Conservation (phyloP, 2,329 filamentous ascomycete species). For the Colletotrichum sp. region DNA sequence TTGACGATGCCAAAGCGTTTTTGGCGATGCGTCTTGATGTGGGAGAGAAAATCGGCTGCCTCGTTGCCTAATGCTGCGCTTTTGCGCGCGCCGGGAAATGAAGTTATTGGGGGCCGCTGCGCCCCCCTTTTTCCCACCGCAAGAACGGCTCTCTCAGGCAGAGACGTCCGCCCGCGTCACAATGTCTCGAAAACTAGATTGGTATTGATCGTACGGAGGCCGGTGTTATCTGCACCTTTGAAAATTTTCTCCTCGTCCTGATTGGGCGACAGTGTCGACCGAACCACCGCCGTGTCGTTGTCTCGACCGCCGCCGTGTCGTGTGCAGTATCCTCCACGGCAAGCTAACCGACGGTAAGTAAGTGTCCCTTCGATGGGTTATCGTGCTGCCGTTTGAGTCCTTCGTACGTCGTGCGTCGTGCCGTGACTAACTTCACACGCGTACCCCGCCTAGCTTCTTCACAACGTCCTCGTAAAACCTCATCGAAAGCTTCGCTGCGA, state of each 20-base stretch:
- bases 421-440: conserved; percentile 30
- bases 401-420: not conserved
- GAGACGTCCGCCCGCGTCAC: not conserved
- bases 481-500: conserved; percentile 43
- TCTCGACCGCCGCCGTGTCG: not conserved
- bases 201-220: not conserved
- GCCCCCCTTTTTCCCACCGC: not conserved
- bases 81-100: not conserved
- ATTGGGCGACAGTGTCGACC: not conserved
- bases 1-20: not conserved
- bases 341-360: not conserved
- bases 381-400: not conserved
- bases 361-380: accelerated
- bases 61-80: not conserved
- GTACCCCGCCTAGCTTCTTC: conserved; percentile 42
- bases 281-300: not conserved
- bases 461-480: conserved; percentile 50
- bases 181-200: not conserved
- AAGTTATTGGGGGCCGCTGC: not conserved
- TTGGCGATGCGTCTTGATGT: not conserved
- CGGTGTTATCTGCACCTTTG: not conserved
- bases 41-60: not conserved
- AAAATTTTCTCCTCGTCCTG: not conserved
- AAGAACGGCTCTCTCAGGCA: not conserved
- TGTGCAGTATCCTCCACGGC: not conserved